phyloP scores from a whole-genome alignment of 768 basidiomycete genomes.

The Collybia sp. region DNA sequence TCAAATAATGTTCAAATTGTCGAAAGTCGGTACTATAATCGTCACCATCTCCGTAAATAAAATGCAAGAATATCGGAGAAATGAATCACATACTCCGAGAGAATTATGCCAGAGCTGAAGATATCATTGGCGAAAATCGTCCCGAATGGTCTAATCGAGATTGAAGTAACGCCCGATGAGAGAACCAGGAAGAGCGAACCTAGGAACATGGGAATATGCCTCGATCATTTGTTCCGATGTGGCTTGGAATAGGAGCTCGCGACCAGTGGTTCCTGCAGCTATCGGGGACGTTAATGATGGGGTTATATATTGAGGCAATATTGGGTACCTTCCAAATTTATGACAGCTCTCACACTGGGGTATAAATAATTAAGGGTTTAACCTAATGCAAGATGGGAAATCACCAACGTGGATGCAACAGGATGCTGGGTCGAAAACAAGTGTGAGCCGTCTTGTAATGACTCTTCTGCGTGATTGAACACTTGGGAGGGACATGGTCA shows the following conservation, averaged over 20 bases:
- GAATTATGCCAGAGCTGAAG: slow-evolving; percentile 85
- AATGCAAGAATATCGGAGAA: neutral
- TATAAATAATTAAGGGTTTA: neutral
- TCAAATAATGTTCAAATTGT: slow-evolving; percentile 87
- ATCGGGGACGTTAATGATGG: slow-evolving; percentile 3
- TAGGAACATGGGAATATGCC: slow-evolving; percentile 81
- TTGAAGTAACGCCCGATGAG: neutral
- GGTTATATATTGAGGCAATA: neutral
- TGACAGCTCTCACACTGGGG: slow-evolving; percentile 70
- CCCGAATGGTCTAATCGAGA: slow-evolving; percentile 66
- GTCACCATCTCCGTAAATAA: slow-evolving; percentile 1
- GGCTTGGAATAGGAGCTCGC: slow-evolving; percentile 91
- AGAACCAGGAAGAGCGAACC: slow-evolving; percentile 30
- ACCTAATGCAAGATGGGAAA: neutral
- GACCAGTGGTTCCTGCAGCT: slow-evolving; percentile 87
- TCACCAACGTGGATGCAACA: slow-evolving; percentile 57
- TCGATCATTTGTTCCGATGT: slow-evolving; percentile 94
- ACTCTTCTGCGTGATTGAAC: slow-evolving; percentile 95
- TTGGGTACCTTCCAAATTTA: slow-evolving; percentile 89
- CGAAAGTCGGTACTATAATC: slow-evolving; percentile 82
- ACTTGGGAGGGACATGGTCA: slow-evolving; percentile 40
- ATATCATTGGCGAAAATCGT: slow-evolving; percentile 89
- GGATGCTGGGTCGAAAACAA: slow-evolving; percentile 90
- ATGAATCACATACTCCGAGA: slow-evolving; percentile 68
- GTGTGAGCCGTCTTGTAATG: slow-evolving; percentile 91